A percentile compares a stretch with the other conserved stretches of the same genome.
Evolutionary conservation across 2,329 filamentous ascomycete species (phyloP).

Genomic region (Chrysoporthe austroafricana): DNA sequence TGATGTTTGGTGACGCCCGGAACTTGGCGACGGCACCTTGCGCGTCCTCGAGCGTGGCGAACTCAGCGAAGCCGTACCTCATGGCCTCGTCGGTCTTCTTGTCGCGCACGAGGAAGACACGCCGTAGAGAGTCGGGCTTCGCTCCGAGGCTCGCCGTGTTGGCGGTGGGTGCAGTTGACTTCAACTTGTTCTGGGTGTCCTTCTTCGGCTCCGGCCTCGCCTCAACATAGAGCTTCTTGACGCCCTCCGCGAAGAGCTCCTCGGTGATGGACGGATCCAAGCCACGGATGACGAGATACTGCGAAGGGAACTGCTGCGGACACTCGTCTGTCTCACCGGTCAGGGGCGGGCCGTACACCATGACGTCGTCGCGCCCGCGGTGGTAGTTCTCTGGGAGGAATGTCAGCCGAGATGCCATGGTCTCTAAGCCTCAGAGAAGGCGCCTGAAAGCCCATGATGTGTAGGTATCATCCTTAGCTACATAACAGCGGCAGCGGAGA

Average conservation of each 20-base stretch:
- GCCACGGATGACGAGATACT: constrained; percentile 76
- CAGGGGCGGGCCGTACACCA: constrained; percentile 40
- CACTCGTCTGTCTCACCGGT: constrained; percentile 50
- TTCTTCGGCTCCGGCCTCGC: constrained; percentile 50
- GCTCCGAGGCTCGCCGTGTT: constrained; percentile 69
- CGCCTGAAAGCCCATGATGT: not conserved
- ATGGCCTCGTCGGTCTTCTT: constrained; percentile 72
- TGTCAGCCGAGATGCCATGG: not conserved
- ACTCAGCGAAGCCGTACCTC: constrained; percentile 85
- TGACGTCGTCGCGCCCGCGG: constrained; percentile 29
- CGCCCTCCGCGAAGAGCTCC: constrained; percentile 71
- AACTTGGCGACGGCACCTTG: constrained; percentile 74
- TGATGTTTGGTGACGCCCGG: constrained; percentile 73
- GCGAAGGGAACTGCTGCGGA: constrained; percentile 62
- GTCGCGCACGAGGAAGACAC: constrained; percentile 78
- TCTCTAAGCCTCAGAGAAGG: not conserved
- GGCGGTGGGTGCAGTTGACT: constrained; percentile 60
- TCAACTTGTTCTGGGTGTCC: constrained; percentile 55
- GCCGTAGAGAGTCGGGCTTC: constrained; percentile 72
- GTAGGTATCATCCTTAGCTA: not conserved
- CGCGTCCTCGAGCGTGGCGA: constrained; percentile 75
- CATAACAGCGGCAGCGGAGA: not conserved
- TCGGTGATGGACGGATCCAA: constrained; percentile 73
- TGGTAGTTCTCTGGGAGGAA: constrained; percentile 27
- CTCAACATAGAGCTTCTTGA: constrained; percentile 70